phyloP scores from a whole-genome alignment of 805 yeast genomes.

The Saccharomycopsis sp. region DNA sequence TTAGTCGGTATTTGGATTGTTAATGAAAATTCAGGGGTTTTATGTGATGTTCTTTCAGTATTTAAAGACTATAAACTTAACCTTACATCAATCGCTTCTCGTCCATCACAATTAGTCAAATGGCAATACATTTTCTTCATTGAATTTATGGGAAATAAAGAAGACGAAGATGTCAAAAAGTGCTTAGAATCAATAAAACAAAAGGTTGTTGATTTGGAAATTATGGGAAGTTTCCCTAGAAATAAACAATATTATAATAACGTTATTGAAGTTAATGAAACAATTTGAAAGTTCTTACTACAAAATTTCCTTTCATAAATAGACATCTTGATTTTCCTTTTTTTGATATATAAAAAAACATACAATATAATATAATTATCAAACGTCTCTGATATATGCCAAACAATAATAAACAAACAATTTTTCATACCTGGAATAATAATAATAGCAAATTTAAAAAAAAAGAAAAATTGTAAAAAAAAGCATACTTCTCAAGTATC shows the following conservation, averaged over 20 bases:
- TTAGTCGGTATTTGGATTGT: constrained; percentile 56
- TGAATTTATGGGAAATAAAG: constrained; percentile 44
- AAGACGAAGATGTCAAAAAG: constrained; percentile 24
- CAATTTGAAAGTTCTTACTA: no score
- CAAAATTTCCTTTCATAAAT: no score
- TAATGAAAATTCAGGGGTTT: constrained; percentile 62
- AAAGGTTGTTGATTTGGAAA: constrained; percentile 39
- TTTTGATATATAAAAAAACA: no score
- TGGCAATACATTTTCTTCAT: constrained; percentile 84
- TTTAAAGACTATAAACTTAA: constrained; percentile 49
- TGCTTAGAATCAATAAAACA: constrained; percentile 33
- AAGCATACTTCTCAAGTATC: no score
- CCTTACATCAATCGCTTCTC: constrained; percentile 60
- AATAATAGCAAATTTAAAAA: no score
- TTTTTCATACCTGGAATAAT: no score
- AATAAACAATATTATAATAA: constrained; percentile 3
- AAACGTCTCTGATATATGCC: no score
- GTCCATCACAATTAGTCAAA: constrained; percentile 56
- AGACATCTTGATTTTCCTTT: no score
- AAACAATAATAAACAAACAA: no score
- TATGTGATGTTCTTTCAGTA: constrained; percentile 51
- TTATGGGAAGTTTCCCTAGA: constrained; percentile 26
- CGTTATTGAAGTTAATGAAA: background rate
- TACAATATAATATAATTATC: no score
- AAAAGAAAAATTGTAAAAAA: no score